phyloP scores from a whole-genome alignment of 768 basidiomycete species.

The Tulasnella sp. region DNA sequence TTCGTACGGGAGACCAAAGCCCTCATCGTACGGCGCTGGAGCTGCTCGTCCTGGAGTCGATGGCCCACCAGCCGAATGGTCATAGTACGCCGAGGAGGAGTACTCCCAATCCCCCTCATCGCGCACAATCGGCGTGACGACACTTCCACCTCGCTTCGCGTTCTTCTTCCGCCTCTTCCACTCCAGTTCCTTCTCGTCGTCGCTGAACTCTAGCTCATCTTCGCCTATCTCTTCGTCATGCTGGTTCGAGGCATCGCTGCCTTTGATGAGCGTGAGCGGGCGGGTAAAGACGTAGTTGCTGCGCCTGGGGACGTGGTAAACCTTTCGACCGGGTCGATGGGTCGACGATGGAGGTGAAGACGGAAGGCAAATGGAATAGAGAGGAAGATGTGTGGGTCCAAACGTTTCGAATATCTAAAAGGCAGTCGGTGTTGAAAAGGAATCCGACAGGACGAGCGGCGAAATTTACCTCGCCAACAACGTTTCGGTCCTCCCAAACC shows the following conservation, averaged over 20 bases:
- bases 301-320: conserved; percentile 72
- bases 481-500: conserved; percentile 78
- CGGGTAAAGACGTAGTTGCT: conserved; percentile 78
- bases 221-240: conserved; percentile 90
- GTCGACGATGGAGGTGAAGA: conserved; percentile 45
- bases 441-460: neutral
- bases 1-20: neutral
- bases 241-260: conserved; percentile 89
- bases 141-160: conserved; percentile 30
- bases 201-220: conserved; percentile 86
- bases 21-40: conserved; percentile 65
- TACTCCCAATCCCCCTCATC: neutral
- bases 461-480: conserved; percentile 74
- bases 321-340: conserved; percentile 32
- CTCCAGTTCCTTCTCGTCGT: conserved; percentile 82
- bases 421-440: neutral
- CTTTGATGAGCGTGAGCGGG: conserved; percentile 50
- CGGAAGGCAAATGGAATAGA: conserved; percentile 81
- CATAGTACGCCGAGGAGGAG: neutral
- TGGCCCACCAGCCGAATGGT: neutral
- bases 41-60: conserved; percentile 45
- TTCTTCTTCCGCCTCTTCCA: conserved; percentile 50
- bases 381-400: conserved; percentile 79
- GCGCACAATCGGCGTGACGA: neutral
- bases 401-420: conserved; percentile 86